A percentile compares a stretch with the other conserved stretches of the same genome.
phyloP scores from a whole-genome alignment of 2,329 filamentous ascomycete genomes.

The Sclerotinia minor region DNA sequence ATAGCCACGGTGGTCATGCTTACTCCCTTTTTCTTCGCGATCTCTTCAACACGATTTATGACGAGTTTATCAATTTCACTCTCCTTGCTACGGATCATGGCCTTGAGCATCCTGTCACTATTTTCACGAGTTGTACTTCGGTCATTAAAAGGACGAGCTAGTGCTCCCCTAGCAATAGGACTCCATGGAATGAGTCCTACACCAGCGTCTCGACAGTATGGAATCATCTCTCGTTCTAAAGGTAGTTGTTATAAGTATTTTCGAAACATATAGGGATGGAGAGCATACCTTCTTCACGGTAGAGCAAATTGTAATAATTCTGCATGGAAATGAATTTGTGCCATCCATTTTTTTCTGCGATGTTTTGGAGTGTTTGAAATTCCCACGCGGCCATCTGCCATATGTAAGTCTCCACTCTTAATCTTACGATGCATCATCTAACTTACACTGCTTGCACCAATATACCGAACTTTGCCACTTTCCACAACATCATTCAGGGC shows the following conservation, averaged over 20 bases:
- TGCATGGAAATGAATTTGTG: slow-evolving; percentile 63
- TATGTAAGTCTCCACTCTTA: slow-evolving; percentile 22
- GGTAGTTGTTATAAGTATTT: slow-evolving; percentile 3
- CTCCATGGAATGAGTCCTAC: slow-evolving; percentile 46
- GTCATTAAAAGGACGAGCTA: slow-evolving; percentile 38
- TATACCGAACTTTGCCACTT: slow-evolving; percentile 58
- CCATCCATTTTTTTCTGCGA: slow-evolving; percentile 58
- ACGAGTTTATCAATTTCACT: slow-evolving; percentile 39
- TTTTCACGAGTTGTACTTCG: slow-evolving; percentile 34
- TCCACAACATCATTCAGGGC: slow-evolving; percentile 60
- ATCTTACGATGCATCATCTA: slow-evolving; percentile 27
- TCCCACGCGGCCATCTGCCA: slow-evolving; percentile 53
- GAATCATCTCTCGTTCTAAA: slow-evolving; percentile 45
- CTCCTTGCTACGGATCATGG: slow-evolving; percentile 30
- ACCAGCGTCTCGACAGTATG: slow-evolving; percentile 41
- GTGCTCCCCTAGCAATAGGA: slow-evolving; percentile 43
- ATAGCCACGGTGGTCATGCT: slow-evolving; percentile 61
- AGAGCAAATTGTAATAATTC: slow-evolving; percentile 58
- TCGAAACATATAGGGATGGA: slow-evolving; percentile 32
- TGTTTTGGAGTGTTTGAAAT: slow-evolving; percentile 56
- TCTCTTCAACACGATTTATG: slow-evolving; percentile 52
- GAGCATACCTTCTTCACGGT: slow-evolving; percentile 55
- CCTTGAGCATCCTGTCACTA: slow-evolving; percentile 30
- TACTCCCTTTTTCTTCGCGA: slow-evolving; percentile 56
- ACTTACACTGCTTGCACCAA: slow-evolving; percentile 47